Conservation (phyloP, 345 rosid species). For the Populus deltoides region DNA sequence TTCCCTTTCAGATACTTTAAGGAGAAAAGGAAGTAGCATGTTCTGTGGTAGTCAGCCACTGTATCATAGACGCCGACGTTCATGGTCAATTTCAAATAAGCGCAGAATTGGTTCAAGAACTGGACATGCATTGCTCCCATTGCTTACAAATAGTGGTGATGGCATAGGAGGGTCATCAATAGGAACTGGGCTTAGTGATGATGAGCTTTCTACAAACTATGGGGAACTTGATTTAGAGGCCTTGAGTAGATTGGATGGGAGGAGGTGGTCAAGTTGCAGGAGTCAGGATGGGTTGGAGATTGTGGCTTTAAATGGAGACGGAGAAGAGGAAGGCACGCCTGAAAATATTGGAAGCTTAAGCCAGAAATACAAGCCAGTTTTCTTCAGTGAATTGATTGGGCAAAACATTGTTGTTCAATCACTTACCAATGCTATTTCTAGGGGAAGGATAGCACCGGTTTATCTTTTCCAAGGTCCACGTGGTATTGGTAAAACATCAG, state of each 20-base stretch:
- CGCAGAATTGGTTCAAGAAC: slow-evolving; percentile 52
- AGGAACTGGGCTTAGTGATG: slow-evolving; percentile 74
- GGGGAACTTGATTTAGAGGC: slow-evolving; percentile 97
- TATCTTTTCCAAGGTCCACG: slow-evolving; percentile 98
- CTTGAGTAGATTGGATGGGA: slow-evolving; percentile 93
- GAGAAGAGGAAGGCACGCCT: slow-evolving; percentile 62
- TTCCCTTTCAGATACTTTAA: slow-evolving; percentile 78
- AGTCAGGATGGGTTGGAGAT: slow-evolving; percentile 78
- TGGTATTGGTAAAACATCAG: slow-evolving; percentile 89
- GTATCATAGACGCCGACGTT: slow-evolving; percentile 48
- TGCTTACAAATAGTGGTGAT: slow-evolving; percentile 61
- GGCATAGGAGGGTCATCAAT: slow-evolving; percentile 73
- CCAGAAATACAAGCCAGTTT: slow-evolving; percentile 84
- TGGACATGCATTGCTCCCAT: slow-evolving; percentile 72
- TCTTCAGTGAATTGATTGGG: slow-evolving; percentile 81
- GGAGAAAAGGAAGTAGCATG: slow-evolving; percentile 85
- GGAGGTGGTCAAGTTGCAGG: slow-evolving; percentile 95
- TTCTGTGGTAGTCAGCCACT: slow-evolving; percentile 69
- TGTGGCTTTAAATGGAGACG: slow-evolving; percentile 54
- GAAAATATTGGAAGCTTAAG: slow-evolving; percentile 70
- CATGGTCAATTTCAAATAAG: slow-evolving; percentile 46
- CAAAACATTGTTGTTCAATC: slow-evolving; percentile 90
- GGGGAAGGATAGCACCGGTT: slow-evolving; percentile 82
- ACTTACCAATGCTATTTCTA: slow-evolving; percentile 60
- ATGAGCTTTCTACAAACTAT: slow-evolving; percentile 83